A percentile compares a stretch with the other conserved stretches of the same genome.
These are phyloP conservation scores for Syzygium grande DNA, from an alignment of 345 rosid genomes.

Conservation along the genomic window DNA sequence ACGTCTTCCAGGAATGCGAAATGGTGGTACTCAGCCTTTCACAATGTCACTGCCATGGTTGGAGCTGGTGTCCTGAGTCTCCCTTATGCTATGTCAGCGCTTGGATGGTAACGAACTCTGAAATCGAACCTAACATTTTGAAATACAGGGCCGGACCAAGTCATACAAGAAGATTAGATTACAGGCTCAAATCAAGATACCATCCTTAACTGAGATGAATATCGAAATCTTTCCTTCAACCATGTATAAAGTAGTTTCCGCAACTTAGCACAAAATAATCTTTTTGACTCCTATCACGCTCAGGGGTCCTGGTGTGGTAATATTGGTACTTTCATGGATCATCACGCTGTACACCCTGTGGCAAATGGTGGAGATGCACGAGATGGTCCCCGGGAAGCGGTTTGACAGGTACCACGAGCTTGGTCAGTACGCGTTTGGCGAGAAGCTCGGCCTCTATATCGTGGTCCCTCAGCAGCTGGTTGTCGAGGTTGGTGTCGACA, in stretches of 20 bases:
- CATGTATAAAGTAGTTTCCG: neutral
- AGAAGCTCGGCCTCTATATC: slow-evolving; percentile 69
- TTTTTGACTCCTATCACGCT: neutral
- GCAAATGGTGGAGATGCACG: slow-evolving; percentile 93
- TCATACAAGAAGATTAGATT: neutral
- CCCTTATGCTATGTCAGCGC: slow-evolving; percentile 66
- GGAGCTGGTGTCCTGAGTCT: slow-evolving; percentile 79
- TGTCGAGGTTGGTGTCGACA: slow-evolving; percentile 54
- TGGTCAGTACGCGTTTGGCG: slow-evolving; percentile 72
- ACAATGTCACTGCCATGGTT: slow-evolving; percentile 84
- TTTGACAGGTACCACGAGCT: slow-evolving; percentile 75
- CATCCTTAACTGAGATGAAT: neutral
- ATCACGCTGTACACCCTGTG: slow-evolving; percentile 58
- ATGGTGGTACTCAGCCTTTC: slow-evolving; percentile 82
- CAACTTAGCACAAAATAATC: neutral
- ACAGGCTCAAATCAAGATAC: neutral
- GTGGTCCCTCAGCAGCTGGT: slow-evolving; percentile 75
- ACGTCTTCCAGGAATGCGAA: slow-evolving; percentile 70
- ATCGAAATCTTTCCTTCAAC: neutral
- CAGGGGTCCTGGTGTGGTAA: slow-evolving; percentile 52
- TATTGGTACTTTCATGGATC: slow-evolving; percentile 39
- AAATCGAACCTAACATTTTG: neutral
- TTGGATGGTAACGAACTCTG: slow-evolving; percentile 41
- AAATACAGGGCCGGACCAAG: neutral
- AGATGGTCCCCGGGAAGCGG: slow-evolving; percentile 66